Base-by-base conservation (phyloP, 192 early-diverging fungal genomes). In the Umbelopsis sp. region DNA sequence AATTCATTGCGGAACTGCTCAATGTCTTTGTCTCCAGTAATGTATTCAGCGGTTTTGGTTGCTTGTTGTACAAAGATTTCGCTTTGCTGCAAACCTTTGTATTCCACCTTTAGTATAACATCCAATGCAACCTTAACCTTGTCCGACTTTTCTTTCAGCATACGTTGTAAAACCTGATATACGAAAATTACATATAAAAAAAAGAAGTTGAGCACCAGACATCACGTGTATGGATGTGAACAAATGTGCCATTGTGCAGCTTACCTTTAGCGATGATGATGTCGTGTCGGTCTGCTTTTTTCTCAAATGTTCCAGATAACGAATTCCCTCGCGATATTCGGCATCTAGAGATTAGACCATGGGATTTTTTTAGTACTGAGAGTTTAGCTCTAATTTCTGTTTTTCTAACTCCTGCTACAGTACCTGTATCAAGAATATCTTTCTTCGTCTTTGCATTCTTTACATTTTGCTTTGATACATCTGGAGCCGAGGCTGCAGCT, bases 381-480 rank as follows among this genome's bases (percentile, higher is more conserved):
- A 4, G 4, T 8, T 4, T 52, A 22, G 24, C 51, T 25, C 6
- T 52, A 25, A 10, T 22, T 45, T 45, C 20, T 10, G n/a, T n/a
- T 2, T 68, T 22, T 20, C 8, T 5, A 41, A 32, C n/a, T 29
- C 12, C 38, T 38, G 2, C 16, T 38, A 3, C 24, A 31, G 69
- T 69, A 72, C 75, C 79, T 29, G 70, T 49, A 22, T 81, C 79
- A 11, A 52, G 62, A n/a, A 81, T 77, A 43, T 81, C 79, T 36
- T 81, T 81, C 51, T 81, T 81, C 24, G 70, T 45, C 65, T 81
- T 81, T 56, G 79, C 79, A 38, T 69, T 68, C 66, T 69, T 73
- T 1, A 65, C 66, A 62, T 71, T 81, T 36, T 76, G 79, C 41
- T 77, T 77, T 22, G 51, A 68, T 12, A 70, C 47, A 52, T 81